These are phyloP conservation scores for Mortierella antarctica DNA, from an alignment of 192 early-diverging fungal genomes.

Conservation along the genomic window DNA sequence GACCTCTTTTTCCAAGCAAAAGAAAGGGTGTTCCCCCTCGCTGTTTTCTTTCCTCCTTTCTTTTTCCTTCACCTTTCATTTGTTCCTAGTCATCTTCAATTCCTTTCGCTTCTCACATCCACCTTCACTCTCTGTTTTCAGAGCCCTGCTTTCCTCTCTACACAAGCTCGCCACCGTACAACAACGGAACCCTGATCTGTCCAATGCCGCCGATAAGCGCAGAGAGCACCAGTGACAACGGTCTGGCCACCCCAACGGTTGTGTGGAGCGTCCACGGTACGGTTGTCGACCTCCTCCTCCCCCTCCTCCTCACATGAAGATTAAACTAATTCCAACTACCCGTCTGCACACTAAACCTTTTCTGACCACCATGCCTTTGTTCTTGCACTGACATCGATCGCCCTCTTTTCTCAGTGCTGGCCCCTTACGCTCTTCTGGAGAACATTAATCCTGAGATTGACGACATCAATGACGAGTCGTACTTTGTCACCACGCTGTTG, in stretches of 20 bases:
- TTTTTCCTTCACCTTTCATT: background rate
- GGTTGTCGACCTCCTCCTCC: background rate
- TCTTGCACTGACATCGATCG: background rate
- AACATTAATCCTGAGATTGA: slow-evolving; percentile 24
- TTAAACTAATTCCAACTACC: background rate
- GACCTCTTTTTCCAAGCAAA: background rate
- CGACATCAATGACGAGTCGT: slow-evolving; percentile 27
- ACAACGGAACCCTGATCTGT: too few relatives aligned
- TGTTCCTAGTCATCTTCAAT: background rate
- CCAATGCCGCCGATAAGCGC: background rate
- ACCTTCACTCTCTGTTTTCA: too few relatives aligned
- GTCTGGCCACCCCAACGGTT: background rate
- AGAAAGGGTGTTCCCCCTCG: background rate
- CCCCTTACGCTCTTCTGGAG: slow-evolving; percentile 26
- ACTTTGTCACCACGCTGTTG: slow-evolving; percentile 9
- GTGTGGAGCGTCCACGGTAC: slow-evolving; percentile 45
- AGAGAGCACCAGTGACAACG: background rate
- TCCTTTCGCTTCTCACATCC: background rate
- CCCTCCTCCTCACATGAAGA: background rate
- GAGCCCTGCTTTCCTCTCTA: background rate
- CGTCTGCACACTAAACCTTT: too few relatives aligned
- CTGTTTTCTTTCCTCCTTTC: background rate
- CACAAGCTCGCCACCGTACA: too few relatives aligned
- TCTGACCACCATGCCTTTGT: background rate
- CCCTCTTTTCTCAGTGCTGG: slow-evolving; percentile 9